phyloP scores from a whole-genome alignment of 2,329 filamentous ascomycete species.

The Cytospora mali region DNA sequence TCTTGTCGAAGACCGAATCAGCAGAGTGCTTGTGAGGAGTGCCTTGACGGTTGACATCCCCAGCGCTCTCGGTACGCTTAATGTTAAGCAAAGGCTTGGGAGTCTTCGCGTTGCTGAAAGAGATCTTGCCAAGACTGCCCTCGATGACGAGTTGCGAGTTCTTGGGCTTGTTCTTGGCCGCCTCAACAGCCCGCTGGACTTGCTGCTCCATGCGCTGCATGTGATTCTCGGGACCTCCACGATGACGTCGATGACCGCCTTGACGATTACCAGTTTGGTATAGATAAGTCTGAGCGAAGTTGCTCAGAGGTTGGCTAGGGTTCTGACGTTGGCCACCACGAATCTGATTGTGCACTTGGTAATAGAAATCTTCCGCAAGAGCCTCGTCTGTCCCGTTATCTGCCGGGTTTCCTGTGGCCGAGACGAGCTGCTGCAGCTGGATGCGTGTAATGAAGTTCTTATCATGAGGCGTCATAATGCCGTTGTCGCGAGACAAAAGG shows the following conservation, averaged over 20 bases:
- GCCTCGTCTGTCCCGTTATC: constrained; percentile 80
- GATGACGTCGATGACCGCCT: constrained; percentile 72
- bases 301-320: constrained; percentile 88
- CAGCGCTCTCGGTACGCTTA: constrained; percentile 76
- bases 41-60: constrained; percentile 57
- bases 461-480: constrained; percentile 97
- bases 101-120: constrained; percentile 98
- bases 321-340: constrained; percentile 87
- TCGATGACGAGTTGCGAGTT: constrained; percentile 97
- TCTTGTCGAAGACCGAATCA: constrained; percentile 68
- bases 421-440: constrained; percentile 92
- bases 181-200: constrained; percentile 94
- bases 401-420: constrained; percentile 84
- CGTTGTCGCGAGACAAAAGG: constrained; percentile 89
- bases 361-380: constrained; percentile 94
- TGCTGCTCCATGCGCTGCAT: constrained; percentile 99
- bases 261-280: constrained; percentile 91
- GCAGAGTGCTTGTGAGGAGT: constrained; percentile 48
- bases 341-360: constrained; percentile 95
- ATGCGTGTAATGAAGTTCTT: constrained; percentile 99
- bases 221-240: constrained; percentile 89
- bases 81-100: constrained; percentile 94
- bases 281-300: constrained; percentile 96
- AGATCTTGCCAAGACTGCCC: constrained; percentile 95
- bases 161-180: constrained; percentile 96